Percentiles rank a stretch among this genome's conserved stretches.
phyloP scores from a whole-genome alignment of 345 rosid species.

The Tarenaya hassleriana region DNA sequence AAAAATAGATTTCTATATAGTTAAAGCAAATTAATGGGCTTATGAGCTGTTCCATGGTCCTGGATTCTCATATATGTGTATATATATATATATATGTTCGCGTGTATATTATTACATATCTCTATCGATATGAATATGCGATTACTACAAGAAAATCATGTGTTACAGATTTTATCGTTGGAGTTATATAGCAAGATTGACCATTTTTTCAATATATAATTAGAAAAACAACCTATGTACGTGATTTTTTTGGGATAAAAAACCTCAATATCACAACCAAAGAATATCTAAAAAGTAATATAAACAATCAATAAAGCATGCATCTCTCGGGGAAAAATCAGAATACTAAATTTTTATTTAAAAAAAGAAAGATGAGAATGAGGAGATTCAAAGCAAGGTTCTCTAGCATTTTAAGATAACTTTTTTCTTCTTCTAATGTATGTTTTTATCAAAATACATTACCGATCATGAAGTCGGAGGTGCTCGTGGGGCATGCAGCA shows the following conservation, averaged over 20 bases:
- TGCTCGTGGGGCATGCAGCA: neutral
- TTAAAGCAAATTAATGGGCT: constrained; percentile 6
- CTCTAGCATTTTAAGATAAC: neutral
- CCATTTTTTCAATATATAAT: too few species aligned
- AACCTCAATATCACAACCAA: neutral
- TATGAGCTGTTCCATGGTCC: constrained; percentile 16
- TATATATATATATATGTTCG: neutral
- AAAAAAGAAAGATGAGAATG: neutral
- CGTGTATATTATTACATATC: neutral
- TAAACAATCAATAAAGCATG: too few species aligned
- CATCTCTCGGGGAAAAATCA: too few species aligned
- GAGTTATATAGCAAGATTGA: neutral
- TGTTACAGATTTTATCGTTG: too few species aligned
- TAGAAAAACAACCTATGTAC: too few species aligned
- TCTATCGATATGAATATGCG: too few species aligned
- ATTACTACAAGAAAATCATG: too few species aligned
- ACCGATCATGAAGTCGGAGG: neutral
- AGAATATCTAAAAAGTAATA: neutral
- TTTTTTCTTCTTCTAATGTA: neutral
- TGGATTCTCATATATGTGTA: constrained; percentile 1
- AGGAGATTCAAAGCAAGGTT: neutral
- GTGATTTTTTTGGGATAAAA: neutral
- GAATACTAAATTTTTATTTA: neutral
- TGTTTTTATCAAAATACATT: neutral
- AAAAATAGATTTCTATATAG: constrained; percentile 15